Conservation (phyloP, 2,329 filamentous ascomycete species). For the Domatiomyces catenatus region DNA sequence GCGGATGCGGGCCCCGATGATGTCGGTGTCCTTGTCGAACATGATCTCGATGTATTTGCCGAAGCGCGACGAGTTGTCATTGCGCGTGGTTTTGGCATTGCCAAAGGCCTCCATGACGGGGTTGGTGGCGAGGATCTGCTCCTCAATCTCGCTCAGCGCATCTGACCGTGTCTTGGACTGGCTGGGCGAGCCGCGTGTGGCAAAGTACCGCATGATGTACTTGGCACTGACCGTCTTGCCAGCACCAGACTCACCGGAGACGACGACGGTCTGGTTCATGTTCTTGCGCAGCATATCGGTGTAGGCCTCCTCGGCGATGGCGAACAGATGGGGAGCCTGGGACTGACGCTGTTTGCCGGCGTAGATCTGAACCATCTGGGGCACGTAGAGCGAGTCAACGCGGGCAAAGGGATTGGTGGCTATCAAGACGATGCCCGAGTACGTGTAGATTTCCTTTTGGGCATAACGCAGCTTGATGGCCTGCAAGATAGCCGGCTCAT, state of each 20-base stretch:
- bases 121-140: constrained; percentile 95
- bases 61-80: constrained; percentile 97
- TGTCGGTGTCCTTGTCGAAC: constrained; percentile 90
- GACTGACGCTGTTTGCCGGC: constrained; percentile 92
- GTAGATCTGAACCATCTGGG: constrained; percentile 99
- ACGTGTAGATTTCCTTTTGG: constrained; percentile 99
- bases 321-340: constrained; percentile 93
- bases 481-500: constrained; percentile 95
- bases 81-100: constrained; percentile 98
- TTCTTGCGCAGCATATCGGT: constrained; percentile 93
- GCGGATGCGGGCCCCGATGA: constrained; percentile 93
- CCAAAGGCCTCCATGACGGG: constrained; percentile 99
- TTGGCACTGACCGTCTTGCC: constrained; percentile 99
- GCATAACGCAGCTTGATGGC: constrained; percentile 93
- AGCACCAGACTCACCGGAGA: constrained; percentile 97
- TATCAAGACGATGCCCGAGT: constrained; percentile 96
- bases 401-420: constrained; percentile 95
- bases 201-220: constrained; percentile 99
- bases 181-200: constrained; percentile 85
- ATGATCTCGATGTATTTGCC: constrained; percentile 99
- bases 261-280: constrained; percentile 95
- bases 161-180: constrained; percentile 59
- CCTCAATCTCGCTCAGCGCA: constrained; percentile 91
- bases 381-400: constrained; percentile 94
- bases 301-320: constrained; percentile 96